Evolutionary conservation across 2,329 filamentous ascomycete genomes (phyloP), one percentile per base, ranked within the genome.

Genomic region (Exophiala spinifera): DNA sequence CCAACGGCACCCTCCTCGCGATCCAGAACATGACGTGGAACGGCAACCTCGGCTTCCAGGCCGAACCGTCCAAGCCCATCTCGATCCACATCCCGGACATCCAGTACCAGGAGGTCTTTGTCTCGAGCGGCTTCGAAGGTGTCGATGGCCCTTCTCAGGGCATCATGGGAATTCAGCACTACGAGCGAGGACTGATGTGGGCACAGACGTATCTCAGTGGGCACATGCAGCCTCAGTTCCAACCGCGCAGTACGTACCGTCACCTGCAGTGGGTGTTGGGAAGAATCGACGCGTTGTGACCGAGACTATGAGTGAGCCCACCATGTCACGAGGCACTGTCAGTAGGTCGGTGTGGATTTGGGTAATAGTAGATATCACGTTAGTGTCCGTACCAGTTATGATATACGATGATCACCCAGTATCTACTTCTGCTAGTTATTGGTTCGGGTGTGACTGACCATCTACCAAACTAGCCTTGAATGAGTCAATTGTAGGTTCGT

Each of bases 251-350:
- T 20, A 58, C 61, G 17, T 72, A 69, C 46, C 56, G 67, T 6
- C 67, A 72, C 60, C 49, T 72, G 42, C 64, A 69, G 55, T 72
- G 68, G 69, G 13, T 72, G 23, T 56, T 72, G 55, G 68, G 69
- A 1, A 59, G 64, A 39, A 69, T 69, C 49, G 65, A 61, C 34
- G 47, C 48, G 25, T 46, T 60, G 3, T 60, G 50, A 71, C 17
- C n/a, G n/a, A n/a, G n/a, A n/a, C n/a, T n/a, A n/a, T n/a, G n/a
- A n/a, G n/a, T n/a, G n/a, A n/a, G n/a, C n/a, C n/a, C n/a, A n/a
- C n/a, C n/a, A n/a, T n/a, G n/a, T n/a, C n/a, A n/a, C n/a, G n/a
- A n/a, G n/a, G n/a, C n/a, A n/a, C n/a, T n/a, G n/a, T n/a, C n/a
- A n/a, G n/a, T n/a, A n/a, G n/a, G n/a, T n/a, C n/a, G n/a, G n/a